Conservation (phyloP, 306 rosid genomes). For the Crataegus laevigata region DNA sequence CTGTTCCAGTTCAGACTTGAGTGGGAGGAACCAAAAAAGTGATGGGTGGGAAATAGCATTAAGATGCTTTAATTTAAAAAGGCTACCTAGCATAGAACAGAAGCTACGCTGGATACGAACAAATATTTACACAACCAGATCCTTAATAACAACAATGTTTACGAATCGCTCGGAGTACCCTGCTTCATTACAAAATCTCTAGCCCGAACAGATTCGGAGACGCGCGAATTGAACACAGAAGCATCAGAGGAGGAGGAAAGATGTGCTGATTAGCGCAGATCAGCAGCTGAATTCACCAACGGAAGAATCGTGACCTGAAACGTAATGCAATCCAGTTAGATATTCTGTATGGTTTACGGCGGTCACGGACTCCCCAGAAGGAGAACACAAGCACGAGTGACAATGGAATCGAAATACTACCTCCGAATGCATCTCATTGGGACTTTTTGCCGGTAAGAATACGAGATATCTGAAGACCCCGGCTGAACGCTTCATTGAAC, state of each 20-base stretch:
- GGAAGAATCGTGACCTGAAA: constrained; percentile 1
- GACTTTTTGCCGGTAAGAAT: constrained; percentile 73
- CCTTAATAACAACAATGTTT: background rate
- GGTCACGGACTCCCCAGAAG: background rate
- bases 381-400: background rate
- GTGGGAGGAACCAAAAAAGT: background rate
- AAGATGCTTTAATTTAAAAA: background rate
- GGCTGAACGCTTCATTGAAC: constrained; percentile 90
- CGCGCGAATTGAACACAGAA: too few relatives aligned
- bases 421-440: constrained; percentile 36
- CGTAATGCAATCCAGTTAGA: background rate
- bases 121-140: constrained; percentile 33
- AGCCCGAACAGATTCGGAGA: background rate
- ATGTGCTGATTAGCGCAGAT: background rate
- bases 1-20: too few relatives aligned
- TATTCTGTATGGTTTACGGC: background rate
- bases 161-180: background rate
- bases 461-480: constrained; percentile 95
- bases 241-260: background rate
- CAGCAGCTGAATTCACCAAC: constrained; percentile 9
- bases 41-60: too few relatives aligned
- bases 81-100: background rate
- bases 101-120: constrained; percentile 25
- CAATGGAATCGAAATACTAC: constrained; percentile 24
- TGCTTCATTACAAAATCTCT: background rate